Conservation (phyloP, 345 rosid genomes). For the Aquilaria yunnanensis region DNA sequence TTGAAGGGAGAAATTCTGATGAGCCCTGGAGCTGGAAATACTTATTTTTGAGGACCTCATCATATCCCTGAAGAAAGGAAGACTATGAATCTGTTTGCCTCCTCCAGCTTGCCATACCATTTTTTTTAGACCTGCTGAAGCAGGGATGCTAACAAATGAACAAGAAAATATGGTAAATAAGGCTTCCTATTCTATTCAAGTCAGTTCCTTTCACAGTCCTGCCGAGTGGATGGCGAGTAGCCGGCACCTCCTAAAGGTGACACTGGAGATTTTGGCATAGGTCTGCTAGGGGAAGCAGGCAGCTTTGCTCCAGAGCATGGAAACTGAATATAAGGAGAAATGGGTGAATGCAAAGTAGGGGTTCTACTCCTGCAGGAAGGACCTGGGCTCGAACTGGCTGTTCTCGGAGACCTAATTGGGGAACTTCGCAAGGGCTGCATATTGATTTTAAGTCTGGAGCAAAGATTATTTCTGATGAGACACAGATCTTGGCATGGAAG, state of each 20-base stretch:
- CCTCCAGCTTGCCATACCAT: constrained; percentile 40
- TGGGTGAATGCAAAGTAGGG: constrained; percentile 48
- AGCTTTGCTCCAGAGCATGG: constrained; percentile 44
- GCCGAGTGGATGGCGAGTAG: constrained; percentile 25
- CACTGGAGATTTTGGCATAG: constrained; percentile 22
- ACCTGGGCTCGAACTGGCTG: constrained; percentile 29
- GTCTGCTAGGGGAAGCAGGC: constrained; percentile 38
- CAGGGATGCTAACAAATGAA: background rate
- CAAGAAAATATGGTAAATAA: background rate
- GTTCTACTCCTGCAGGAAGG: constrained; percentile 37
- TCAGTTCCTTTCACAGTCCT: constrained; percentile 20
- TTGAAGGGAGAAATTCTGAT: background rate
- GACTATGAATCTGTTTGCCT: constrained; percentile 7
- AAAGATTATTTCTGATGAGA: background rate
- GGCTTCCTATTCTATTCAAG: background rate
- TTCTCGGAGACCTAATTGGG: constrained; percentile 29
- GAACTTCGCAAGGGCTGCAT: constrained; percentile 35
- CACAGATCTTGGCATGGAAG: background rate
- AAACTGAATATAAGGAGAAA: constrained; percentile 38
- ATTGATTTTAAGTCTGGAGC: constrained; percentile 46
- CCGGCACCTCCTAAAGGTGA: constrained; percentile 11
- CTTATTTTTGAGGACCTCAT: too few relatives aligned
- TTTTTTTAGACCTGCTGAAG: constrained; percentile 38
- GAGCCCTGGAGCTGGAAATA: too few relatives aligned
- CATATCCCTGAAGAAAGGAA: background rate